Evolutionary conservation across 2,329 filamentous ascomycete genomes (phyloP).

Genomic region (Fusarium floridanum): DNA sequence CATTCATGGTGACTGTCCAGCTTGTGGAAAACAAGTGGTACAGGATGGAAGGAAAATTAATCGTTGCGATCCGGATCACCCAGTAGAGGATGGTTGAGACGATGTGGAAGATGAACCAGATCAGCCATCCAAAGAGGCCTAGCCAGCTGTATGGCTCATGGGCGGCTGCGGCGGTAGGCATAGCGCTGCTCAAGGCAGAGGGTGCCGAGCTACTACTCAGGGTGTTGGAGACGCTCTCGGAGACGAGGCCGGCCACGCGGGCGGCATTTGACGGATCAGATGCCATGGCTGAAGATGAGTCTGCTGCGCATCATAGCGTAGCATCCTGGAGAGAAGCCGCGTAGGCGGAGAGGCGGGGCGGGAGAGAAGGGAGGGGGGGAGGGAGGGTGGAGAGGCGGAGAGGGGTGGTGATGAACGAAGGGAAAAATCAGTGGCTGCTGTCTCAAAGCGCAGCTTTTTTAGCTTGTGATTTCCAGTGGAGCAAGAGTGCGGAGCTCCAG

Average conservation of each 20-base stretch:
- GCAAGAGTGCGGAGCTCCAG: slow-evolving; percentile 41
- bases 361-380: slow-evolving; percentile 20
- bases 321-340: slow-evolving; percentile 52
- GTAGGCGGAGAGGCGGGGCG: slow-evolving; percentile 36
- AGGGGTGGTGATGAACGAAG: slow-evolving; percentile 40
- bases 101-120: slow-evolving; percentile 68
- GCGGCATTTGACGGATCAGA: slow-evolving; percentile 56
- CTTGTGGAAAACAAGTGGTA: slow-evolving; percentile 93
- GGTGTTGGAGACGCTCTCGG: slow-evolving; percentile 50
- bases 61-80: slow-evolving; percentile 85
- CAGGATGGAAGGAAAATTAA: slow-evolving; percentile 89
- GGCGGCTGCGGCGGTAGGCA: slow-evolving; percentile 48
- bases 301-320: slow-evolving; percentile 48
- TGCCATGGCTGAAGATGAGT: slow-evolving; percentile 54
- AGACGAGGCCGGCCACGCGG: slow-evolving; percentile 50
- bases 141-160: slow-evolving; percentile 67
- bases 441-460: slow-evolving; percentile 40
- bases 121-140: slow-evolving; percentile 66
- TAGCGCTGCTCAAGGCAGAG: slow-evolving; percentile 56
- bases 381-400: slow-evolving; percentile 28
- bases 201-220: slow-evolving; percentile 53
- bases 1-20: slow-evolving; percentile 98
- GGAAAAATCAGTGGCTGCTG: slow-evolving; percentile 38
- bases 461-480: slow-evolving; percentile 43
- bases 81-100: slow-evolving; percentile 77